Evolutionary conservation across 345 rosid species (phyloP).

Genomic region (Eucalyptus curtisii): DNA sequence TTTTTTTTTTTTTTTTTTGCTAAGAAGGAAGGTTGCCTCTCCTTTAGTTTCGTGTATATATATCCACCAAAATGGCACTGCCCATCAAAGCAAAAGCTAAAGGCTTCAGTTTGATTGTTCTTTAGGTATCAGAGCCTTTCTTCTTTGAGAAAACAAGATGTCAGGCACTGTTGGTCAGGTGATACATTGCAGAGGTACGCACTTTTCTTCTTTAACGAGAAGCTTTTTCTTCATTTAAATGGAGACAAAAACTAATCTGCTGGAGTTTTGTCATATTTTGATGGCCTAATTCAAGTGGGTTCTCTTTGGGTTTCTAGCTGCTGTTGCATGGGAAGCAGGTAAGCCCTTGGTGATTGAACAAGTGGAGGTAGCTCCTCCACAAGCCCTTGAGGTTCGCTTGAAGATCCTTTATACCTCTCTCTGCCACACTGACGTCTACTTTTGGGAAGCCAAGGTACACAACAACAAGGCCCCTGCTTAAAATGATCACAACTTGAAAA

Average conservation of each 20-base stretch:
- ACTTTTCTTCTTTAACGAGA: neutral
- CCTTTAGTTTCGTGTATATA: neutral
- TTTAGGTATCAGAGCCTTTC: neutral
- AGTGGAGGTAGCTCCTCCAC: constrained; percentile 49
- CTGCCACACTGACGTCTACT: constrained; percentile 40
- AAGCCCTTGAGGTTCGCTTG: constrained; percentile 24
- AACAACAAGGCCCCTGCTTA: neutral
- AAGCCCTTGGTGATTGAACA: constrained; percentile 38
- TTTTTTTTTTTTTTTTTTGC: neutral
- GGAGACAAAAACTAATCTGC: neutral
- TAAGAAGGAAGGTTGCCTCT: neutral
- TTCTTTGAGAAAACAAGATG: neutral
- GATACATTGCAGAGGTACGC: constrained; percentile 25
- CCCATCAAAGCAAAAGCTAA: neutral
- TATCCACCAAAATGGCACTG: neutral
- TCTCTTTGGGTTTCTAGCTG: constrained; percentile 4
- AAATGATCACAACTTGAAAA: neutral
- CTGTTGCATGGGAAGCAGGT: constrained; percentile 50
- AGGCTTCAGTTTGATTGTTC: neutral
- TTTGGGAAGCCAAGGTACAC: constrained; percentile 40
- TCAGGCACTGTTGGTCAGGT: constrained; percentile 13
- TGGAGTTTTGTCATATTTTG: neutral
- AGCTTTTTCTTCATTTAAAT: neutral
- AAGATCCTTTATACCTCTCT: constrained; percentile 25
- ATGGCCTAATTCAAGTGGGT: neutral